Evolutionary conservation across 225 moss, liverwort and hornwort species (phyloP), one percentile per base, ranked within the genome.

Genomic region (Physcomitrium patens): DNA sequence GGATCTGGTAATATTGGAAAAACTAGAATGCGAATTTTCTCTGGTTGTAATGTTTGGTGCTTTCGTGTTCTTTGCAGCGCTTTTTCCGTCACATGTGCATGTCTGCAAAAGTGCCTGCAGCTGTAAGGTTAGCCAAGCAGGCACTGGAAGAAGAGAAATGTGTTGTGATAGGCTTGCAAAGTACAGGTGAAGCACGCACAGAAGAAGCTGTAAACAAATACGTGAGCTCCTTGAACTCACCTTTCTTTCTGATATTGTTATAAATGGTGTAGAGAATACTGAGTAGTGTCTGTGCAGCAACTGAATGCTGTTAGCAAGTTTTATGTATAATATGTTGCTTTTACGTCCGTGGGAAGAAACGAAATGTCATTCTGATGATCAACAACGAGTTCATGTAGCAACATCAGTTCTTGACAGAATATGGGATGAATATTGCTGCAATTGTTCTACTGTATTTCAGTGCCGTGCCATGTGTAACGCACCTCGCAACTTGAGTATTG

Each of bases 31-130:
- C 22, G 1, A 26, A 47, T n/a, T 58, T 73, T 19, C 9, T 31
- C 65, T 67, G 10, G 66, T 71, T 77, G 64, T 66, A 4, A 60
- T 62, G 51, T 74, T 77, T 77, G 65, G 80, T 65, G 45, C 43
- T 78, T 74, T 60, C 10, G 15, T 26, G 55, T 26, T 63, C 61
- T 53, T 9, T 77, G 81, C 91, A 94, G 92, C 93, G 99, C 0
- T 99, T 99, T 78, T 99, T 99, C 67, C 91, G 99, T 71, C 99
- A 99, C 70, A 91, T 99, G 73, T 99, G 99, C 77, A 99, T 99
- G 99, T 95, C 99, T 78, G 89, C 99, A 44, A 99, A 99, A 80
- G 99, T 99, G 60, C 99, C 91, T 84, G 99, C 99, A 50, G 91
- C 92, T 65, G 99, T 99, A 53, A 88, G 91, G 74, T 77, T 99